Percentiles rank a stretch among this genome's conserved stretches.
Evolutionary conservation across 164 flowering plant species (phyloP).

Genomic region (Berberis thunbergii): DNA sequence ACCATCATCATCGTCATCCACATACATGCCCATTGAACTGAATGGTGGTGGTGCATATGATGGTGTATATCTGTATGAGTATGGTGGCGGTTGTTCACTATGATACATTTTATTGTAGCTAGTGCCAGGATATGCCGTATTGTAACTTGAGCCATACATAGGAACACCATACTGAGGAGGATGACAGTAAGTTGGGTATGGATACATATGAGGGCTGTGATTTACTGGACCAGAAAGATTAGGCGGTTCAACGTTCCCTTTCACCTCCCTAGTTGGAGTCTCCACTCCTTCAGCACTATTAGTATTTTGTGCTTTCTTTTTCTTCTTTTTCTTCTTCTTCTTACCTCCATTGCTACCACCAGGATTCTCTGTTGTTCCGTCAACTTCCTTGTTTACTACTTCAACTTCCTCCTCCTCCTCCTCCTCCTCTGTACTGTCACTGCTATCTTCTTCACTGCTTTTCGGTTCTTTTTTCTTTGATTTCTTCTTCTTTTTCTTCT

Average conservation of each 20-base stretch:
- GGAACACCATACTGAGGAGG: constrained; percentile 13
- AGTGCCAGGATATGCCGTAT: constrained; percentile 26
- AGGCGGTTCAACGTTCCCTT: constrained; percentile 1
- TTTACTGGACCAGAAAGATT: constrained; percentile 1
- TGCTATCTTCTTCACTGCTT: not conserved
- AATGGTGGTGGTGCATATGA: constrained; percentile 10
- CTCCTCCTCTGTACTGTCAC: not conserved
- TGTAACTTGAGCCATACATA: constrained; percentile 32
- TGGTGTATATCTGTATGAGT: constrained; percentile 4
- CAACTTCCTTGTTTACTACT: not conserved
- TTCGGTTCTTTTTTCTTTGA: constrained; percentile 4
- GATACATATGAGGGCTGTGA: constrained; percentile 16
- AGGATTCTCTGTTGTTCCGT: constrained; percentile 1
- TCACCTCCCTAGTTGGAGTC: constrained; percentile 9
- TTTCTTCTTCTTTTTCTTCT: constrained; percentile 18
- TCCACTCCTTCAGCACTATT: constrained; percentile 8
- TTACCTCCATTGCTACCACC: constrained; percentile 6
- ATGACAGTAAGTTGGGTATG: constrained; percentile 14
- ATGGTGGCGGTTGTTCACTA: constrained; percentile 11
- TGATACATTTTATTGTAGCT: constrained; percentile 1
- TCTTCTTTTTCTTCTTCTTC: constrained; percentile 21
- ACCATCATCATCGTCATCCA: constrained; percentile 17
- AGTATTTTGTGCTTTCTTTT: constrained; percentile 25
- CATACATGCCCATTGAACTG: not conserved
- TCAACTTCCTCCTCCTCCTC: not conserved